A percentile compares a stretch with the other conserved stretches of the same genome.
These are phyloP conservation scores for Microcyclospora pomicola DNA, from an alignment of 2,329 filamentous ascomycete species.

Conservation along the genomic window DNA sequence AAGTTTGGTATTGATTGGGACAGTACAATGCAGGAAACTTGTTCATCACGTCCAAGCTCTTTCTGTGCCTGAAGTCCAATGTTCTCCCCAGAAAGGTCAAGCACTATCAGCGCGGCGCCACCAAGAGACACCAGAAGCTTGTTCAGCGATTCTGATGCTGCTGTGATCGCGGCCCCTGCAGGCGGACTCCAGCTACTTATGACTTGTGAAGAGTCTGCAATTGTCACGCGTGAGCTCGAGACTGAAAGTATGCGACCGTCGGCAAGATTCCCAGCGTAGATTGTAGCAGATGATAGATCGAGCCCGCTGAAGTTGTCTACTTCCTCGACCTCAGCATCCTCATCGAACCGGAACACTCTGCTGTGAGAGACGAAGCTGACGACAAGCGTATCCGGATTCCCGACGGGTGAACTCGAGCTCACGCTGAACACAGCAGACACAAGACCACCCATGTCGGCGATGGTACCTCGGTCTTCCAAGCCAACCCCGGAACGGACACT, in stretches of 20 bases:
- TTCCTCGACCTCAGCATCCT: constrained; percentile 71
- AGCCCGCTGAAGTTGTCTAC: constrained; percentile 62
- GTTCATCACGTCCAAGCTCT: constrained; percentile 51
- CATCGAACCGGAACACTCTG: constrained; percentile 63
- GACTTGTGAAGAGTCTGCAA: constrained; percentile 41
- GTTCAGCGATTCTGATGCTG: constrained; percentile 58
- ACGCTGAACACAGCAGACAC: constrained; percentile 30
- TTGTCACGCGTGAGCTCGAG: constrained; percentile 49
- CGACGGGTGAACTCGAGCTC: constrained; percentile 61
- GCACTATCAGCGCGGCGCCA: constrained; percentile 56
- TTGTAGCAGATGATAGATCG: constrained; percentile 52
- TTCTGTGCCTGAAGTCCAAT: constrained; percentile 46
- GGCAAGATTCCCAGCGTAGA: constrained; percentile 52
- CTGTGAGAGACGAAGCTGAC: constrained; percentile 76
- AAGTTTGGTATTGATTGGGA: constrained; percentile 48
- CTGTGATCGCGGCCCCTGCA: constrained; percentile 49
- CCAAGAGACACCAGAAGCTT: constrained; percentile 62
- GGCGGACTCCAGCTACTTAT: constrained; percentile 45
- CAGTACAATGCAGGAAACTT: constrained; percentile 75
- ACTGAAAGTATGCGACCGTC: constrained; percentile 59
- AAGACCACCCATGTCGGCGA: constrained; percentile 55
- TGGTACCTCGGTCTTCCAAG: constrained; percentile 65
- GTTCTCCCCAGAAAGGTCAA: constrained; percentile 45
- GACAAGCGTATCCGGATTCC: constrained; percentile 55
- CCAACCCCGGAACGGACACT: constrained; percentile 91